These are phyloP conservation scores for Beta macrorhiza DNA, from an alignment of 179 eudicot genomes.

Conservation along the genomic window DNA sequence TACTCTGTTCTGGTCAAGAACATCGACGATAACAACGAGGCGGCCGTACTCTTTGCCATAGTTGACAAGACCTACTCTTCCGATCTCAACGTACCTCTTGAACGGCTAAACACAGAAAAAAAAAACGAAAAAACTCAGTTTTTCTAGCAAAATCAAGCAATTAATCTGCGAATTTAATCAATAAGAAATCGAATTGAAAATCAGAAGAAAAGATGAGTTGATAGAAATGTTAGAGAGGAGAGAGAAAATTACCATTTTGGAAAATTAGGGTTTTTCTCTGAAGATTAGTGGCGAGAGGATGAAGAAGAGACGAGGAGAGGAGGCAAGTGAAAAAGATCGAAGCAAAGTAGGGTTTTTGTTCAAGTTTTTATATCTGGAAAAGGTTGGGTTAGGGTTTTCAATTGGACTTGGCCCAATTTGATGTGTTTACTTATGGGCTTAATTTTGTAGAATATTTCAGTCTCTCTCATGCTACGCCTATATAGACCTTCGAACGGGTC, in stretches of 20 bases:
- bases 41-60: slow-evolving; percentile 73
- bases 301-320: not conserved
- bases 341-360: slow-evolving; percentile 12
- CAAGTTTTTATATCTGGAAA: not conserved
- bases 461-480: no score
- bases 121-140: not conserved
- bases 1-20: slow-evolving; percentile 70
- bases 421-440: no score
- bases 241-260: slow-evolving; percentile 21
- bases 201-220: not conserved
- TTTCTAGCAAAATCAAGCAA: not conserved
- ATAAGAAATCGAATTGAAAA: not conserved
- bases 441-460: no score
- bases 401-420: no score
- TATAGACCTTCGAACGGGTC: no score
- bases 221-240: not conserved
- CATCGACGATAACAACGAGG: slow-evolving; percentile 76
- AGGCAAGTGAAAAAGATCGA: not conserved
- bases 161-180: not conserved
- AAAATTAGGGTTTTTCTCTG: slow-evolving; percentile 12
- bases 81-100: slow-evolving; percentile 84
- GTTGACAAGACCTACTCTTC: slow-evolving; percentile 69
- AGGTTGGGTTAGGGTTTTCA: not conserved
- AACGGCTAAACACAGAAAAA: slow-evolving; percentile 43
- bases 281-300: slow-evolving; percentile 4